Base-by-base conservation (phyloP, 345 rosid species). In the Brassica incana region DNA sequence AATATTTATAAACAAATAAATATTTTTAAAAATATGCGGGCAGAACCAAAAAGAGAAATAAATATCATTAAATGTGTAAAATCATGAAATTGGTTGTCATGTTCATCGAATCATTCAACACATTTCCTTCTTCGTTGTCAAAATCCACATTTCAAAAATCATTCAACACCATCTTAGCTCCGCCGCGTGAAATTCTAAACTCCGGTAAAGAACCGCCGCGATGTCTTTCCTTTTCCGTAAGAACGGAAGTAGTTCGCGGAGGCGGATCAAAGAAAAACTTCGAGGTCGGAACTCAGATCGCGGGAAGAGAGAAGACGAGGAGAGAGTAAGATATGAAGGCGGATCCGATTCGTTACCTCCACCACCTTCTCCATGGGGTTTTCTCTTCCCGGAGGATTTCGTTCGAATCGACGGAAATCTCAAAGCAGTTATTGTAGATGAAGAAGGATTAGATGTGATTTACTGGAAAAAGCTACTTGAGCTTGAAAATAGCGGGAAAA, bases 381-480 rank as follows among this genome's bases (percentile, higher is more conserved):
- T 59, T 36, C 80, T 83, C 74, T 63, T 73, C 36, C 73, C 80
- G 3, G 81, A 72, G 12, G 86, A 80, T 59, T 87, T 90, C 33
- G 59, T 60, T 0, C 18, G 85, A 73, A 38, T 83, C 69, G 88
- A 86, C 5, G 88, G 88, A 11, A 82, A 83, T 75, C 54, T 89
- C 2, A 84, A 82, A 56, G 92, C 81, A 3, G 88, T 58, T 30
- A 85, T 90, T 9, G 92, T 88, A 59, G 95, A 94, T 74, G 97
- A 91, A 23, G 80, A 90, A 80, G 97, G 98, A 2, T 79, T 88
- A 77, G 97, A 92, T 81, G 93, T 92, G 76, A 78, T 90, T 72
- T 92, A 91, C 72, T 90, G 97, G 97, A 90, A 80, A 75, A 82
- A 72, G 67, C 83, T 81, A 58, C 1, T 81, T 0, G 83, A 81